Evolutionary conservation across 768 basidiomycete species (phyloP), one percentile per base, ranked within the genome.

Genomic region (Fomitopsis pulvina): DNA sequence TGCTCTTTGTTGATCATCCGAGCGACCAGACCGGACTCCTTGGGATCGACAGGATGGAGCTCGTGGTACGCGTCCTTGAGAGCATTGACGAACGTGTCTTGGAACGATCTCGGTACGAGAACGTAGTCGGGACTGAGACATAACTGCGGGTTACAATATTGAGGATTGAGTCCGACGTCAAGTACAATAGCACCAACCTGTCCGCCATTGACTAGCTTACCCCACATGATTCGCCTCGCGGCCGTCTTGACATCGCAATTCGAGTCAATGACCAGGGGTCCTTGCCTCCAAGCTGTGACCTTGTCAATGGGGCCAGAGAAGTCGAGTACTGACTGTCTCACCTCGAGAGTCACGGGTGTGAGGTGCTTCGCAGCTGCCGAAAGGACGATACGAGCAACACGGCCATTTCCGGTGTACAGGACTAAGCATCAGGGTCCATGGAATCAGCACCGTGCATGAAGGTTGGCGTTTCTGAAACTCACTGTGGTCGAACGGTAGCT

Each of bases 211-310:
- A 73, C 66, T 41, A 70, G 67, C 57, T 88, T 89, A n/a, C 88
- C 88, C 87, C 87, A 92, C 32, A 91, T 63, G 42, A 93, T 72
- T 16, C 90, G 76, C 40, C 74, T 76, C 2, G 87, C 86, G 0
- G 83, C 74, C 4, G 74, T 67, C 50, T 81, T 72, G 45, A 92
- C 65, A 60, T 92, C 83, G 30, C 50, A 51, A 45, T 78, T 80
- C 0, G 85, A 74, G 63, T 92, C 87, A 28, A 59, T 41, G 38
- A 93, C 69, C 92, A 70, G 1, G 89, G 89, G 1, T 76, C 81
- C 63, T 90, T 89, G 21, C 88, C 68, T 52, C 52, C 29, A 14
- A 58, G 34, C 34, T 37, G 29, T 47, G 32, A 18, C 32, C 10
- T 34, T 34, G 32, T 34, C n/a, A 34, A 34, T n/a, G 40, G 55